A percentile compares a stretch with the other conserved stretches of the same genome.
These are phyloP conservation scores for Leccinum obscurum DNA, from an alignment of 768 basidiomycete species.

Conservation along the genomic window DNA sequence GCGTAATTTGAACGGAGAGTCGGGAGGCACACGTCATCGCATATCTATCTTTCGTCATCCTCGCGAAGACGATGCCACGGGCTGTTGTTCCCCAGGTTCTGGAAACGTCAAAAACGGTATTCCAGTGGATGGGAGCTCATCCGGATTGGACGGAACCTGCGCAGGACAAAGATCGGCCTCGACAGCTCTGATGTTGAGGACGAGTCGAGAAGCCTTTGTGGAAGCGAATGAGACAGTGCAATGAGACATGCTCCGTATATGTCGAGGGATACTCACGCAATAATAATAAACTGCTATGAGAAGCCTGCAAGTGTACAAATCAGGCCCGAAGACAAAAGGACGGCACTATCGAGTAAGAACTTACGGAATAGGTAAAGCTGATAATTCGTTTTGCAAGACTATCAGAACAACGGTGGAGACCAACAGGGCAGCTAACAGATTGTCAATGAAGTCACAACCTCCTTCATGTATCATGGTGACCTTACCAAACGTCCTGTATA, in stretches of 20 bases:
- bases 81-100: constrained; percentile 8
- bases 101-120: not conserved
- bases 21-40: not conserved
- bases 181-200: constrained; percentile 19
- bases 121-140: constrained; percentile 6
- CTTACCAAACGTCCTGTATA: constrained; percentile 22
- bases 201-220: constrained; percentile 19
- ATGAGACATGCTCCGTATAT: not conserved
- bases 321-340: not conserved
- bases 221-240: constrained; percentile 1
- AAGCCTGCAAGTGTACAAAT: constrained; percentile 10
- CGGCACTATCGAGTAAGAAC: not conserved
- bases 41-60: not conserved
- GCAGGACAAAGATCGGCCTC: not conserved
- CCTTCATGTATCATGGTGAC: not conserved
- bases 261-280: constrained; percentile 16
- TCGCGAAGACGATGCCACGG: constrained; percentile 12
- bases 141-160: constrained; percentile 5
- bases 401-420: constrained; percentile 18
- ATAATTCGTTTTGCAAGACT: constrained; percentile 14
- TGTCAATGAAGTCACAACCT: not conserved
- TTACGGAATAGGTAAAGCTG: constrained; percentile 17
- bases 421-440: constrained; percentile 14
- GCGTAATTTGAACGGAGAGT: not conserved
- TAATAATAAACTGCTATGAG: constrained; percentile 22